These are phyloP conservation scores for Lycium barbarum DNA, from an alignment of 257 asterid species.

Conservation along the genomic window DNA sequence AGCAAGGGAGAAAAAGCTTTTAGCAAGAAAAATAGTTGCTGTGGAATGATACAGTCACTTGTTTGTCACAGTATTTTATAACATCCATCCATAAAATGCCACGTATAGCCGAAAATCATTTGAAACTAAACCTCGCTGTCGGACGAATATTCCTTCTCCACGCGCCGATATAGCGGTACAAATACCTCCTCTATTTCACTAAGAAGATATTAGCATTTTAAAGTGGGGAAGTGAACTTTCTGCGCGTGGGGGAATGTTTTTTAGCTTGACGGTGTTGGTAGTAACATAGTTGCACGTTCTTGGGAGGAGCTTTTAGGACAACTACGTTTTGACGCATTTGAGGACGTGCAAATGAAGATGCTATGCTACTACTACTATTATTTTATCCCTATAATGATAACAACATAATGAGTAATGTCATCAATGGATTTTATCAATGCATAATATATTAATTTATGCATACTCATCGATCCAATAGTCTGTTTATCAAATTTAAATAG, in stretches of 20 bases:
- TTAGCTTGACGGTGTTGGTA: not conserved
- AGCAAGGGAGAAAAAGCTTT: not conserved
- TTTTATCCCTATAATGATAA: not conserved
- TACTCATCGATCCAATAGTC: not conserved
- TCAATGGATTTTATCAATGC: too few species aligned
- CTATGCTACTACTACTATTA: not conserved
- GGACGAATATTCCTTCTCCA: not conserved
- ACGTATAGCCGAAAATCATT: not conserved
- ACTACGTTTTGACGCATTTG: slow-evolving; percentile 30
- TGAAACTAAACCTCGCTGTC: not conserved
- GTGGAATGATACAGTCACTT: not conserved
- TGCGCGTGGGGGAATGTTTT: slow-evolving; percentile 4
- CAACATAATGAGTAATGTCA: too few species aligned
- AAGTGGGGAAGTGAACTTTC: not conserved
- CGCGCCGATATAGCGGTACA: not conserved
- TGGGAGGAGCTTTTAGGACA: slow-evolving; percentile 25
- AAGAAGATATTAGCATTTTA: not conserved
- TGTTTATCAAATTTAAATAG: not conserved
- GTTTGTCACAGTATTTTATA: not conserved
- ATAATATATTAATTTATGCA: too few species aligned
- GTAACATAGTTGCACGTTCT: slow-evolving; percentile 33
- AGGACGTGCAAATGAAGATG: slow-evolving; percentile 36
- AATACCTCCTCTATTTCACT: not conserved
- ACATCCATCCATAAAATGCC: accelerated
- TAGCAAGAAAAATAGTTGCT: not conserved